Percentiles rank a stretch among this genome's conserved stretches.
Evolutionary conservation across 163 green algal species (phyloP).

Genomic region (Scenedesmus sp.): DNA sequence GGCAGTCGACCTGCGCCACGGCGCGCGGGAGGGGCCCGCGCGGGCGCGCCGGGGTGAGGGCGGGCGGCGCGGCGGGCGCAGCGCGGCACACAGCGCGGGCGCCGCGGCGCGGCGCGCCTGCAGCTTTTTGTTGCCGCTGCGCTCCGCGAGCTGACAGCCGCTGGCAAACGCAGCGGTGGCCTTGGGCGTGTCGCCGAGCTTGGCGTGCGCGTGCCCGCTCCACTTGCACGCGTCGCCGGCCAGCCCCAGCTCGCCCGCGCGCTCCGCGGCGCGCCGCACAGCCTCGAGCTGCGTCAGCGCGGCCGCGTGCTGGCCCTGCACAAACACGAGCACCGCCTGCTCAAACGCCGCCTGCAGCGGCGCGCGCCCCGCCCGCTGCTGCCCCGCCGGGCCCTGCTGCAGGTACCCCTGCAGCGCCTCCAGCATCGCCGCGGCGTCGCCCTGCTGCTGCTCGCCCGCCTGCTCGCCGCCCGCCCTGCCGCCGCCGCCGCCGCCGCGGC

Average conservation of each 20-base stretch:
- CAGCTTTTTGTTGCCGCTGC: slow-evolving; percentile 32
- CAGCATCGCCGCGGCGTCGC: slow-evolving; percentile 14
- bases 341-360: slow-evolving; percentile 35
- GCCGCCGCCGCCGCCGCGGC: neutral
- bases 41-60: neutral
- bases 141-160: slow-evolving; percentile 21
- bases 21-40: neutral
- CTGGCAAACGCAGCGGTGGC: slow-evolving; percentile 38
- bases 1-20: slow-evolving; percentile 44
- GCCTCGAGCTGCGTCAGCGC: slow-evolving; percentile 23
- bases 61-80: no score
- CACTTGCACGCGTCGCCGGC: slow-evolving; percentile 37
- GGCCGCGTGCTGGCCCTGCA: slow-evolving; percentile 24
- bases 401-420: slow-evolving; percentile 27
- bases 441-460: neutral
- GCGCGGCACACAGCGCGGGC: neutral
- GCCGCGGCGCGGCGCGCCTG: slow-evolving; percentile 3
- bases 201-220: slow-evolving; percentile 33
- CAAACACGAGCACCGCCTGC: slow-evolving; percentile 36
- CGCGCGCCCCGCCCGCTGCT: no score
- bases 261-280: slow-evolving; percentile 16
- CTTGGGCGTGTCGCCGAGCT: slow-evolving; percentile 25
- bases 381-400: slow-evolving; percentile 7
- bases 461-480: neutral
- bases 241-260: slow-evolving; percentile 4